Evolutionary conservation across 768 basidiomycete genomes (phyloP).

Genomic region (Hirschioporus abietinus): DNA sequence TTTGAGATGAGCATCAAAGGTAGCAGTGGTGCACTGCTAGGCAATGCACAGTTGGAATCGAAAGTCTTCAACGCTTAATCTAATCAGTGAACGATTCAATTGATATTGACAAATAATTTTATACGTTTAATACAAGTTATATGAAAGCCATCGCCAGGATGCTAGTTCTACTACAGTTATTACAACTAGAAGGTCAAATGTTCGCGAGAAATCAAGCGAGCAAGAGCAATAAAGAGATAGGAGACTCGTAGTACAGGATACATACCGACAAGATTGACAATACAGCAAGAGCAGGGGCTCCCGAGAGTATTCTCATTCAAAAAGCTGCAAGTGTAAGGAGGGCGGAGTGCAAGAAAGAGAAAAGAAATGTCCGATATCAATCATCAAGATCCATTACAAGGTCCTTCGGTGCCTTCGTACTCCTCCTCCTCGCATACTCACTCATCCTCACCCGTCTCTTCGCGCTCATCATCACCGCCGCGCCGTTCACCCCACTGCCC

Average conservation of each 20-base stretch:
- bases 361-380: background rate
- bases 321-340: background rate
- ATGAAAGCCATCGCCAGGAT: background rate
- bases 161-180: background rate
- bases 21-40: too few species aligned
- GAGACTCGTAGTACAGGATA: background rate
- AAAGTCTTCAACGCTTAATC: too few species aligned
- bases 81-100: background rate
- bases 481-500: conserved; percentile 20
- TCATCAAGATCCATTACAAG: conserved; percentile 1
- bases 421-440: conserved; percentile 60
- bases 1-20: too few species aligned
- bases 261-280: background rate
- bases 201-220: too few species aligned
- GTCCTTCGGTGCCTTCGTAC: conserved; percentile 16
- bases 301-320: too few species aligned
- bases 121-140: background rate
- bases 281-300: too few species aligned
- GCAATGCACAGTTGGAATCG: too few species aligned
- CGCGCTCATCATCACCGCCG: conserved; percentile 50
- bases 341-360: background rate
- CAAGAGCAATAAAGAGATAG: too few species aligned
- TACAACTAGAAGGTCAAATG: background rate
- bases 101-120: background rate
- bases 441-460: conserved; percentile 75